These are phyloP conservation scores for Naganishia liquefaciens DNA, from an alignment of 1,284 basidiomycete genomes.

Conservation along the genomic window DNA sequence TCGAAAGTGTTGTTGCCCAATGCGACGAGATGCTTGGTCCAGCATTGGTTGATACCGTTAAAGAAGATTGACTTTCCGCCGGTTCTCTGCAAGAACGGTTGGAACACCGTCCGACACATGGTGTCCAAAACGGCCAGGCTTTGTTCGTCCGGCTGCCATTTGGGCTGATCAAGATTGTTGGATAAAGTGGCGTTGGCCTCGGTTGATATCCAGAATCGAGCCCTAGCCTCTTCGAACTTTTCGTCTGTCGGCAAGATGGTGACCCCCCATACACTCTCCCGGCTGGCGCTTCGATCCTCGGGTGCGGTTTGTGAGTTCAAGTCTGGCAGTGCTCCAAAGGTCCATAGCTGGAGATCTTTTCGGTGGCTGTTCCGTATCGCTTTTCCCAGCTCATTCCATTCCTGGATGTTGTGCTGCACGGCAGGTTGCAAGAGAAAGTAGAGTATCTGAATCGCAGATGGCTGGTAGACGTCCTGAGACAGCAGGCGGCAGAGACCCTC, in stretches of 20 bases:
- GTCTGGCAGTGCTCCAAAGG: neutral
- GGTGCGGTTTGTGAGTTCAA: neutral
- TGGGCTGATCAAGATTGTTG: neutral
- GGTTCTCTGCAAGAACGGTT: neutral
- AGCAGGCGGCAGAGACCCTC: neutral
- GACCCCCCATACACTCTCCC: neutral
- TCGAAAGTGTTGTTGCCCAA: slow-evolving; percentile 1
- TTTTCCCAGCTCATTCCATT: neutral
- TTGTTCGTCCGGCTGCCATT: neutral
- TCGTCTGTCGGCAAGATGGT: slow-evolving; percentile 10
- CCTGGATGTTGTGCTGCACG: slow-evolving; percentile 13
- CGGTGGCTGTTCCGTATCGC: slow-evolving; percentile 5
- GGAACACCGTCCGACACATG: slow-evolving; percentile 16
- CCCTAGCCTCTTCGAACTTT: neutral
- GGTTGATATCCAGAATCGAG: slow-evolving; percentile 23
- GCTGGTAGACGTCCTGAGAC: slow-evolving; percentile 9
- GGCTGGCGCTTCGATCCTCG: neutral
- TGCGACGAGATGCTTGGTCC: slow-evolving; percentile 1
- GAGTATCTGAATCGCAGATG: slow-evolving; percentile 7
- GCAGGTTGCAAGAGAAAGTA: slow-evolving; percentile 22
- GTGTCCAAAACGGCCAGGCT: slow-evolving; percentile 4
- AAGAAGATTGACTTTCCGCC: slow-evolving; percentile 15
- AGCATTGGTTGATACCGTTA: slow-evolving; percentile 21
- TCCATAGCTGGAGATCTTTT: neutral
- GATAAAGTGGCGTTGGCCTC: neutral